Base-by-base conservation (phyloP, 2,329 filamentous ascomycete genomes). In the Aureobasidium sp. region DNA sequence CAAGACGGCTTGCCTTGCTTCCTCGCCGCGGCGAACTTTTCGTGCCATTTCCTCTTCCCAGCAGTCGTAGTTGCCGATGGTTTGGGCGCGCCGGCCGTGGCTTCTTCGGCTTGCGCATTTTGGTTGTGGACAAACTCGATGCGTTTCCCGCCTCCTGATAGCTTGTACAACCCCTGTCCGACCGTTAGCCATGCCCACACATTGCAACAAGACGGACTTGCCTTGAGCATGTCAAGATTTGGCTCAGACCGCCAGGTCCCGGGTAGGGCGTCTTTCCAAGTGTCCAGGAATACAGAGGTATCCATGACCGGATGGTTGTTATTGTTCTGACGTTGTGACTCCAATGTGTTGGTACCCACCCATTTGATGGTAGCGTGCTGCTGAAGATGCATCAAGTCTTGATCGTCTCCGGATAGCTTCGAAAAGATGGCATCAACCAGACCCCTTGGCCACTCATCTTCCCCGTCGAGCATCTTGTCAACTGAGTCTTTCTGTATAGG, bases 11-110 rank as follows among this genome's bases (percentile, higher is more conserved):
- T 61, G 39, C 49, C 50, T 45, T 61, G 60, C 35, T 63, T 64
- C 29, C 64, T 57, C 5, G 62, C 64, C 15, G 70, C 67, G 39
- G 68, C 68, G 65, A 75, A 74, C 57, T 71, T 75, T 31, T 75
- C 72, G 63, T 75, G 73, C 73, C 73, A 75, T 62, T 73, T 74
- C 57, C 73, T 64, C 63, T 73, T 74, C 19, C 67, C 67, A 9
- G 70, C 69, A 35, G 45, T 53, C 9, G 62, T 27, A 5, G 44
- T 29, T 9, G 62, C 19, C 2, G 58, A 60, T 49, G 47, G 24
- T 24, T 64, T 64, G 24, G 47, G 1, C 3, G 56, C 35, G 17
- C 31, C 40, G 29, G 58, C 35, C 7, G 48, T 37, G 19, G 47
- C 31, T n/a, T 40, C 58, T 42, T 24, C 53, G 27, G 27, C 31